Evolutionary conservation across 352 stramenopile genomes (phyloP).

Genomic region (Globisporangium abappressorium): DNA sequence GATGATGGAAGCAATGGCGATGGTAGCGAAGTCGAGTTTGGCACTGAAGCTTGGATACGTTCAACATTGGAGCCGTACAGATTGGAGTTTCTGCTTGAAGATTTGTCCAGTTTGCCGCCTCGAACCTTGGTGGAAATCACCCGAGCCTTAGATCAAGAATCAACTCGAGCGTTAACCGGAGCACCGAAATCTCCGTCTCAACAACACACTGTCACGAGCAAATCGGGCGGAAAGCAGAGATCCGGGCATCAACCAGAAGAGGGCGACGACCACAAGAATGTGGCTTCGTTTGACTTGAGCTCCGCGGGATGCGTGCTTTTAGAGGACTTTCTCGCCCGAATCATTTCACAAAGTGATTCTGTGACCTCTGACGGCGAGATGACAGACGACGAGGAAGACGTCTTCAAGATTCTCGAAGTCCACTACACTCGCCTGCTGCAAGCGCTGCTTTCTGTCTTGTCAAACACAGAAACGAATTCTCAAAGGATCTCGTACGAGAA

Average conservation of each 20-base stretch:
- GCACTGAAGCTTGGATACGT: slow-evolving; percentile 58
- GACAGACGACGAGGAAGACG: slow-evolving; percentile 39
- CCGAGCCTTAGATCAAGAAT: slow-evolving; percentile 52
- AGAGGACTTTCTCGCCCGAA: slow-evolving; percentile 55
- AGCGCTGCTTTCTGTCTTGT: slow-evolving; percentile 41
- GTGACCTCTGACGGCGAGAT: slow-evolving; percentile 25
- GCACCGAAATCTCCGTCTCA: slow-evolving; percentile 10
- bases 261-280: not conserved
- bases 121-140: slow-evolving; percentile 46
- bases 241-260: not conserved
- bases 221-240: slow-evolving; percentile 21
- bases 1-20: slow-evolving; percentile 14
- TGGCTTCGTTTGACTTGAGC: slow-evolving; percentile 1
- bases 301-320: slow-evolving; percentile 54
- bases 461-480: slow-evolving; percentile 27
- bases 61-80: slow-evolving; percentile 64
- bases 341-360: slow-evolving; percentile 32
- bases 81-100: slow-evolving; percentile 59
- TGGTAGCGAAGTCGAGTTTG: slow-evolving; percentile 27
- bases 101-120: slow-evolving; percentile 48
- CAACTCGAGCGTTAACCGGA: slow-evolving; percentile 33
- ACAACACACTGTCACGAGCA: not conserved
- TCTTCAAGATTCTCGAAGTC: slow-evolving; percentile 40
- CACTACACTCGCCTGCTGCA: slow-evolving; percentile 52
- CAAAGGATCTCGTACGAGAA: slow-evolving; percentile 63